These are phyloP conservation scores for Candolleomyces eurysporus DNA, from an alignment of 768 basidiomycete genomes.

Conservation along the genomic window DNA sequence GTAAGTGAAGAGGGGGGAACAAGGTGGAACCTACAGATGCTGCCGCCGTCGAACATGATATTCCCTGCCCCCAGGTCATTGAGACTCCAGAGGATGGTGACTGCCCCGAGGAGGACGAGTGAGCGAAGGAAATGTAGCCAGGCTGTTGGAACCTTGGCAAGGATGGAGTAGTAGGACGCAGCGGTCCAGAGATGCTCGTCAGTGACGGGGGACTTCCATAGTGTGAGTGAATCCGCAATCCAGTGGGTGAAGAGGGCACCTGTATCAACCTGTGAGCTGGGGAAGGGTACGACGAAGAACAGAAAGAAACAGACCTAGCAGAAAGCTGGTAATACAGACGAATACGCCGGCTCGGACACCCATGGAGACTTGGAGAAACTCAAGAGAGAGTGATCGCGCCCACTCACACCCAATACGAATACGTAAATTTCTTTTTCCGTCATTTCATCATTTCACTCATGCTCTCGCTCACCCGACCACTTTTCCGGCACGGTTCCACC, in stretches of 20 bases:
- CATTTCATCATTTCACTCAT: neutral
- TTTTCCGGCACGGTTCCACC: neutral
- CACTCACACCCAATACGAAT: neutral
- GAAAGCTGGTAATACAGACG: conserved; percentile 74
- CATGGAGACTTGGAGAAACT: conserved; percentile 35
- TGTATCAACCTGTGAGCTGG: conserved; percentile 25
- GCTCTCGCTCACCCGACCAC: neutral
- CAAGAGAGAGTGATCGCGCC: conserved; percentile 1
- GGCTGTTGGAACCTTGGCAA: conserved; percentile 61
- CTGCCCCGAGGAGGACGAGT: conserved; percentile 57
- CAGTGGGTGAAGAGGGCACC: conserved; percentile 85
- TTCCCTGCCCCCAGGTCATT: conserved; percentile 77
- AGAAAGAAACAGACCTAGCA: conserved; percentile 55
- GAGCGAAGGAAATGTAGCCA: conserved; percentile 51
- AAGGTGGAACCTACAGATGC: conserved; percentile 63
- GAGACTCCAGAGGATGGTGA: conserved; percentile 75
- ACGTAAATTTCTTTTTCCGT: conserved; percentile 3
- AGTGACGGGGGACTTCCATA: conserved; percentile 88
- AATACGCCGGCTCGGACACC: conserved; percentile 74
- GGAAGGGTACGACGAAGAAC: neutral
- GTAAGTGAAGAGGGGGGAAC: neutral
- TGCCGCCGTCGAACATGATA: conserved; percentile 90
- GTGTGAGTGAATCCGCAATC: conserved; percentile 89
- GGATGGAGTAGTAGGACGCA: conserved; percentile 77
- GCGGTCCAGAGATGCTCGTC: conserved; percentile 83